Conservation (phyloP, 2,329 filamentous ascomycete genomes). For the Ascochyta lentis region DNA sequence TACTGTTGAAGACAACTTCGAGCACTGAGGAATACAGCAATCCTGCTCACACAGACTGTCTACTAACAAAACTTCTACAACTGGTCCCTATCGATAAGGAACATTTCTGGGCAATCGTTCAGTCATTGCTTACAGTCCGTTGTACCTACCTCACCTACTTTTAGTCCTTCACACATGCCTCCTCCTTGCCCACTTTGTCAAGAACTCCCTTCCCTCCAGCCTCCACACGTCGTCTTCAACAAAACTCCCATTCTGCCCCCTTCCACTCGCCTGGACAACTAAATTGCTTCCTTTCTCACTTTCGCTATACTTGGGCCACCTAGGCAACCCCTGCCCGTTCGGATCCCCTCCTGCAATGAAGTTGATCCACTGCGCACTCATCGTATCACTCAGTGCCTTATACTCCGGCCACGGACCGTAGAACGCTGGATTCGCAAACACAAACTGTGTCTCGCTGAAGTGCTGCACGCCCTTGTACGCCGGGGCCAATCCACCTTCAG, state of each 20-base stretch:
- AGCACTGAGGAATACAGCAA: not conserved
- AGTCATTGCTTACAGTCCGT: not conserved
- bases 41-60: not conserved
- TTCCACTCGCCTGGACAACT: conserved; percentile 54
- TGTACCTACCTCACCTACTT: not conserved
- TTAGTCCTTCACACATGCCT: conserved; percentile 41
- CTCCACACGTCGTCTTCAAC: conserved; percentile 54
- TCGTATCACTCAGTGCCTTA: conserved; percentile 50
- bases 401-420: conserved; percentile 50
- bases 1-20: not conserved
- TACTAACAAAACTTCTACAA: not conserved
- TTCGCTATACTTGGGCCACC: conserved; percentile 53
- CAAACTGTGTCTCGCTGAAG: conserved; percentile 59
- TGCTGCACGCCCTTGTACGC: conserved; percentile 59
- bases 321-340: conserved; percentile 44
- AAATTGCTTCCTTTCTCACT: conserved; percentile 49
- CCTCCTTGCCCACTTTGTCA: conserved; percentile 46
- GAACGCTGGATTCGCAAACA: conserved; percentile 53
- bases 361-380: conserved; percentile 55
- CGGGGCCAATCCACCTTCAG: conserved; percentile 53
- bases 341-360: conserved; percentile 52
- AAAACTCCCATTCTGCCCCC: conserved; percentile 51
- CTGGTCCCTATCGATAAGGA: not conserved
- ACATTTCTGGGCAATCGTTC: not conserved
- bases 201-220: conserved; percentile 51